A percentile compares a stretch with the other conserved stretches of the same genome.
Conservation (phyloP, 257 asterid genomes). For the Nicotiana noctiflora region DNA sequence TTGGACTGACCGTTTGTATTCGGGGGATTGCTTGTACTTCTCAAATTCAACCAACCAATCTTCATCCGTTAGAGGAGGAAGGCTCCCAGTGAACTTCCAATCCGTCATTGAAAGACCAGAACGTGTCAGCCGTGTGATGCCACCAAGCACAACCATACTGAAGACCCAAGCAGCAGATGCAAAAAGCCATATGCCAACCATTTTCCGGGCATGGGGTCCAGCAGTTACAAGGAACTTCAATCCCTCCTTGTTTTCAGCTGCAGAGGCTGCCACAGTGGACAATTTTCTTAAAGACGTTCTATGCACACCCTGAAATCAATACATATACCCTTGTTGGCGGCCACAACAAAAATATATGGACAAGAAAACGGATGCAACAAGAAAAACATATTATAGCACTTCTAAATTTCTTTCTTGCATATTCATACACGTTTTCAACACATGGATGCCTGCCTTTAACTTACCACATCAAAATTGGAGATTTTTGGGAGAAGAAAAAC, state of each 20-base stretch:
- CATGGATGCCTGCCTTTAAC: background rate
- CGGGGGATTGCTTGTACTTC: slow-evolving; percentile 91
- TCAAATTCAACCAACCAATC: slow-evolving; percentile 84
- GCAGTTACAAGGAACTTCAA: slow-evolving; percentile 68
- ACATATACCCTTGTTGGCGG: background rate
- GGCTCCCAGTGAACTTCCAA: slow-evolving; percentile 90
- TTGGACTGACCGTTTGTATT: slow-evolving; percentile 62
- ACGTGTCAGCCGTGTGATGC: slow-evolving; percentile 82
- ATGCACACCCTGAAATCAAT: slow-evolving; percentile 36
- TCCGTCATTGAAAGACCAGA: slow-evolving; percentile 99
- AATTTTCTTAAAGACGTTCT: slow-evolving; percentile 38
- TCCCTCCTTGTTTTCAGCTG: slow-evolving; percentile 39
- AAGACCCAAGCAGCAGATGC: slow-evolving; percentile 92
- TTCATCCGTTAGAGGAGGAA: slow-evolving; percentile 83
- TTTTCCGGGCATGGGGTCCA: slow-evolving; percentile 77
- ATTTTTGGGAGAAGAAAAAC: background rate
- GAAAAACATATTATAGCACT: background rate
- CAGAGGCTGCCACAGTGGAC: slow-evolving; percentile 47
- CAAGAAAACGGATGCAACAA: background rate
- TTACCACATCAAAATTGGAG: background rate
- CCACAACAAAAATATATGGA: background rate
- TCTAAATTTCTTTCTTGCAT: background rate
- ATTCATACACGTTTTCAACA: background rate
- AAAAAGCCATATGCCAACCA: slow-evolving; percentile 91
- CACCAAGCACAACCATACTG: slow-evolving; percentile 96